Percentiles rank a stretch among this genome's conserved stretches.
phyloP scores from a whole-genome alignment of 139 green algal species.

The Edaphochlamys debaryana region DNA sequence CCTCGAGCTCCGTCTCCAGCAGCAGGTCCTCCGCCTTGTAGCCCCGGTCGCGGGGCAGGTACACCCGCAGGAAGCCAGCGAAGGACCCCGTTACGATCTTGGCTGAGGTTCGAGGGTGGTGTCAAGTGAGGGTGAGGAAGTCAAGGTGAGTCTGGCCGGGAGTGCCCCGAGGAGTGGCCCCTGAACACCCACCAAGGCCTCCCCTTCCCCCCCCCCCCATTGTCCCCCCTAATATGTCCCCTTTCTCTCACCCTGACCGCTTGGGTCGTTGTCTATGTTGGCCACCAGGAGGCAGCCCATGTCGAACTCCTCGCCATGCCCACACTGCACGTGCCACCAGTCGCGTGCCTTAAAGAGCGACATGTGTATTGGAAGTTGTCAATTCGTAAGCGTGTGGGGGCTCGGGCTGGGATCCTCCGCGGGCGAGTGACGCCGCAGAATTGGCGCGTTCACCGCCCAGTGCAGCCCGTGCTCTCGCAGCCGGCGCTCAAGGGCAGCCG shows the following conservation, averaged over 20 bases:
- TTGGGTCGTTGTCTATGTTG: slow-evolving; percentile 65
- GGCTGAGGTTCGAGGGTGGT: slow-evolving; percentile 36
- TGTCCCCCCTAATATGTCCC: too few species aligned
- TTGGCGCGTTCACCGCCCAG: too few species aligned
- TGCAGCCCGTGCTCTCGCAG: too few species aligned
- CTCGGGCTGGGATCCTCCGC: too few species aligned
- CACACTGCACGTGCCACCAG: slow-evolving; percentile 62
- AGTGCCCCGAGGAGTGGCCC: too few species aligned
- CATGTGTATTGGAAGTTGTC: slow-evolving; percentile 1
- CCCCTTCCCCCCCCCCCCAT: too few species aligned
- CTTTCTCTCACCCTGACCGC: slow-evolving; percentile 51
- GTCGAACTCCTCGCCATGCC: slow-evolving; percentile 73
- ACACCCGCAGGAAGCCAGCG: slow-evolving; percentile 70
- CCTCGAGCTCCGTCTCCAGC: slow-evolving; percentile 64
- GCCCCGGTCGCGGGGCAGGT: slow-evolving; percentile 53
- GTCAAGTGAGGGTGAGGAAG: background rate
- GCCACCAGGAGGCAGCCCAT: slow-evolving; percentile 56
- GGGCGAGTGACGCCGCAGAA: too few species aligned
- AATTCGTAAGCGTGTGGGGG: too few species aligned
- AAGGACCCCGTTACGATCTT: slow-evolving; percentile 75
- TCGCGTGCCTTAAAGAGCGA: slow-evolving; percentile 70
- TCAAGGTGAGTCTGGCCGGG: background rate
- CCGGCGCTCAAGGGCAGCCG: too few species aligned
- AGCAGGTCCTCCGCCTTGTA: slow-evolving; percentile 67
- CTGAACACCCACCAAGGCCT: too few species aligned